Conservation (phyloP, 345 rosid species). For the Syzygium oleosum region DNA sequence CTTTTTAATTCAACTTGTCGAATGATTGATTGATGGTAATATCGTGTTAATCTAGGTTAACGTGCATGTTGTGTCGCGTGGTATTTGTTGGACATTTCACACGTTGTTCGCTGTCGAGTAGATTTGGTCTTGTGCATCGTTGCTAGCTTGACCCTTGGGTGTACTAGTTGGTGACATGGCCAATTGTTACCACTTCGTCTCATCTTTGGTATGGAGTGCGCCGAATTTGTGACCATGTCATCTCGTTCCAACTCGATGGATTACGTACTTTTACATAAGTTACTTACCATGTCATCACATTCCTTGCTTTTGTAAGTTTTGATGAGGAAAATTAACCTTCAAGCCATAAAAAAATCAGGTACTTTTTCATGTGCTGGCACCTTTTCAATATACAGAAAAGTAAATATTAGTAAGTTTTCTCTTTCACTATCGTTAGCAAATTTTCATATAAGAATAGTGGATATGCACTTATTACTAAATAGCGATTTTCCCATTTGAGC, state of each 20-base stretch:
- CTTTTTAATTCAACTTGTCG: background rate
- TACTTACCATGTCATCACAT: background rate
- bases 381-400: background rate
- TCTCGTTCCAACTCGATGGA: background rate
- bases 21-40: background rate
- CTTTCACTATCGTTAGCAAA: background rate
- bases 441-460: background rate
- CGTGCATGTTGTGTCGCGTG: accelerated
- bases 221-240: background rate
- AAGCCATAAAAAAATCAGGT: background rate
- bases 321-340: background rate
- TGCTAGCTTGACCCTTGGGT: background rate
- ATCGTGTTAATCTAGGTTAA: accelerated
- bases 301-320: background rate
- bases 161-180: background rate
- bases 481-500: background rate
- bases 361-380: background rate
- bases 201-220: background rate
- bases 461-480: background rate
- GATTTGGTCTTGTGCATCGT: background rate
- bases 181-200: background rate
- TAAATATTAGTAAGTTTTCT: background rate
- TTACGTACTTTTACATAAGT: background rate
- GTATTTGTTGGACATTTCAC: background rate
- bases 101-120: accelerated